A percentile compares a stretch with the other conserved stretches of the same genome.
Evolutionary conservation across 2,329 filamentous ascomycete species (phyloP).

Genomic region (Alternaria atra): DNA sequence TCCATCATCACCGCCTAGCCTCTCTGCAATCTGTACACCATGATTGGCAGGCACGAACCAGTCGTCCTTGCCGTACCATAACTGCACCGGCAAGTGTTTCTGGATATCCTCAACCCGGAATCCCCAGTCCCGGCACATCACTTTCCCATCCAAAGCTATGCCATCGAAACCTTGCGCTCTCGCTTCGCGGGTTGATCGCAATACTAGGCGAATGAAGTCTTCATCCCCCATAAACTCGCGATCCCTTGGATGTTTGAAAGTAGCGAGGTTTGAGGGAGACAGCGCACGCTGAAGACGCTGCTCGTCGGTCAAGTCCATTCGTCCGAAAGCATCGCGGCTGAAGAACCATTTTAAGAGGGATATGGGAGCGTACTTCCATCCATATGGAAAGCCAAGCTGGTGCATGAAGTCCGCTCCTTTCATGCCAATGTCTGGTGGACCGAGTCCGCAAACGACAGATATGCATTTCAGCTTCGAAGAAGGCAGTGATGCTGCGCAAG

Average conservation of each 20-base stretch:
- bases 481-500: slow-evolving; percentile 37
- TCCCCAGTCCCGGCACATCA: slow-evolving; percentile 41
- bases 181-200: slow-evolving; percentile 32
- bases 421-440: slow-evolving; percentile 50
- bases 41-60: slow-evolving; percentile 46
- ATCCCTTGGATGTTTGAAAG: slow-evolving; percentile 33
- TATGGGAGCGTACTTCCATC: slow-evolving; percentile 36
- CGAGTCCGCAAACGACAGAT: slow-evolving; percentile 43
- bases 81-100: slow-evolving; percentile 45
- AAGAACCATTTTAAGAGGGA: slow-evolving; percentile 38
- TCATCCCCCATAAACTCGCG: slow-evolving; percentile 31
- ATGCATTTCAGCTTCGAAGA: slow-evolving; percentile 31
- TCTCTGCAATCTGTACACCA: slow-evolving; percentile 41
- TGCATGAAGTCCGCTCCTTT: slow-evolving; percentile 33
- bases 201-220: slow-evolving; percentile 27
- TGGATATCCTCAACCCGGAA: slow-evolving; percentile 51
- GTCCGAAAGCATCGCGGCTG: slow-evolving; percentile 26
- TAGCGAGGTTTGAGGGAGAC: background rate
- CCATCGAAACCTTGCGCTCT: slow-evolving; percentile 46
- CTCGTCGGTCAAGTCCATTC: slow-evolving; percentile 48
- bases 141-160: slow-evolving; percentile 41
- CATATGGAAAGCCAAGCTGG: slow-evolving; percentile 43
- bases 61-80: slow-evolving; percentile 45
- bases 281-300: slow-evolving; percentile 23
- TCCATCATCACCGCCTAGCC: slow-evolving; percentile 32